phyloP scores from a whole-genome alignment of 352 stramenopile species.

The Phytopythium vexans region DNA sequence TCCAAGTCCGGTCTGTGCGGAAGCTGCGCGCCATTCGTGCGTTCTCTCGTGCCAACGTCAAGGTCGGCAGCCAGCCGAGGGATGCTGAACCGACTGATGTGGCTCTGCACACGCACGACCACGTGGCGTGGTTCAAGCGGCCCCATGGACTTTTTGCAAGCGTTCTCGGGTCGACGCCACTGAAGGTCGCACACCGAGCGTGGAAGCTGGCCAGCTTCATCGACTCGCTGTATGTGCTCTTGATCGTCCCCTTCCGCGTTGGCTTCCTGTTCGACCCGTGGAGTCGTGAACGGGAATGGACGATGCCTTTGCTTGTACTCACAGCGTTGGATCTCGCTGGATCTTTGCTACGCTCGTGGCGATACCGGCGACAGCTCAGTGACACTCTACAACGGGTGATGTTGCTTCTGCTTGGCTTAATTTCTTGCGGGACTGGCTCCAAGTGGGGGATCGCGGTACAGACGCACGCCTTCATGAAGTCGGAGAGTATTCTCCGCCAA shows the following conservation, averaged over 20 bases:
- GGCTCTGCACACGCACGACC: no score
- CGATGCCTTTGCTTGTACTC: conserved; percentile 18
- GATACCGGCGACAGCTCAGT: neutral
- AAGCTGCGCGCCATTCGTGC: conserved; percentile 1
- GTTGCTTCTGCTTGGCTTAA: neutral
- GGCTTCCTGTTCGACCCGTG: conserved; percentile 45
- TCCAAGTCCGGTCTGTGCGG: conserved; percentile 4
- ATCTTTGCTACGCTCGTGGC: conserved; percentile 20
- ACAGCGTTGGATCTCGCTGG: conserved; percentile 26
- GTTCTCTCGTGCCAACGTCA: neutral
- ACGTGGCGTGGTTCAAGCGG: no score
- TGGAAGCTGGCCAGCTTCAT: conserved; percentile 22
- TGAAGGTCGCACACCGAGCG: neutral
- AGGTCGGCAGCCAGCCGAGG: neutral
- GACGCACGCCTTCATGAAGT: neutral
- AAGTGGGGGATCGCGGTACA: neutral
- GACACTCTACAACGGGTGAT: neutral
- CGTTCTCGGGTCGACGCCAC: no score
- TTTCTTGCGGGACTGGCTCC: neutral
- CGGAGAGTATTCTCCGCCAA: neutral
- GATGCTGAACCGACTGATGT: no score
- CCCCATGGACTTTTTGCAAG: no score
- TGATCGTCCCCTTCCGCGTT: conserved; percentile 31
- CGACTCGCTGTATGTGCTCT: conserved; percentile 35
- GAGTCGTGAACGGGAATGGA: conserved; percentile 14